Evolutionary conservation across 371 early-diverging fungal species (phyloP).

Genomic region (Mucor racemosus): DNA sequence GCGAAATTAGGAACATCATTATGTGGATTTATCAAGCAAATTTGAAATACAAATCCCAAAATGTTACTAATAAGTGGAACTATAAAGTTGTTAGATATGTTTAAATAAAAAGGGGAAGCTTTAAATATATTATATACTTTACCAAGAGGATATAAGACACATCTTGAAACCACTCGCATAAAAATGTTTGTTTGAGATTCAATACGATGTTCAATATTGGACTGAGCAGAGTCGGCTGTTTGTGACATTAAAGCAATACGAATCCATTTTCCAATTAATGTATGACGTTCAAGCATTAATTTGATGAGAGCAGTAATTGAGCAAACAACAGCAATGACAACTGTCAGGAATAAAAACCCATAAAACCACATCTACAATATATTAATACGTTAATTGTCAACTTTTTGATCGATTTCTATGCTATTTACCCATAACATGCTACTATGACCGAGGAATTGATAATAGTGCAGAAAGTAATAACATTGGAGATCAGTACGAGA

Average conservation of each 20-base stretch:
- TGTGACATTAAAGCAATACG: neutral
- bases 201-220: neutral
- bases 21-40: neutral
- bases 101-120: neutral
- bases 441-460: slow-evolving; percentile 11
- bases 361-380: slow-evolving; percentile 35
- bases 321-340: slow-evolving; percentile 20
- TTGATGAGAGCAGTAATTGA: slow-evolving; percentile 27
- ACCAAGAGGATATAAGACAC: slow-evolving; percentile 38
- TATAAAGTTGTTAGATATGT: neutral
- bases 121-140: neutral
- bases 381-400: neutral
- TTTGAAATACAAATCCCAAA: slow-evolving; percentile 31
- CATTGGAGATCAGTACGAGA: neutral
- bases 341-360: slow-evolving; percentile 25
- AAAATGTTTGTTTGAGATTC: slow-evolving; percentile 17
- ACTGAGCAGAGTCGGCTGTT: neutral
- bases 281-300: slow-evolving; percentile 16
- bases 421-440: slow-evolving; percentile 34
- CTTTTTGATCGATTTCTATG: no score
- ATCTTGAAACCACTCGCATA: slow-evolving; percentile 28
- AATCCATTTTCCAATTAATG: neutral
- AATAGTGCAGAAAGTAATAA: slow-evolving; percentile 18
- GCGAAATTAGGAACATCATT: slow-evolving; percentile 6
- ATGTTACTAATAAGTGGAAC: slow-evolving; percentile 32